Evolutionary conservation across 2,329 filamentous ascomycete species (phyloP), one percentile per base, ranked within the genome.

Genomic region (Neonectria punicea): DNA sequence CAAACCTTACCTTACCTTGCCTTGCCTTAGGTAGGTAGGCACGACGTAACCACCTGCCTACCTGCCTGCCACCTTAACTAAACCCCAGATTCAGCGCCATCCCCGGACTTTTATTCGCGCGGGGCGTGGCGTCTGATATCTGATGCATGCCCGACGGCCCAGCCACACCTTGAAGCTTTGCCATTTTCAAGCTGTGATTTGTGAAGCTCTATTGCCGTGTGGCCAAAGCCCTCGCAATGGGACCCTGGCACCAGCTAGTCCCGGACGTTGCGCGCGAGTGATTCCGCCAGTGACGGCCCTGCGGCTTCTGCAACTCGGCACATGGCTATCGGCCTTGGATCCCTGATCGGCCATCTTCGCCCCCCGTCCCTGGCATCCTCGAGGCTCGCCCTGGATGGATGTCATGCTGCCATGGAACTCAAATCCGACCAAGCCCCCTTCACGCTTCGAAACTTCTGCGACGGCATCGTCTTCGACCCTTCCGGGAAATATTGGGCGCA

Each of bases 261-360:
- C 32, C 49, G 49, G 49, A 51, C 49, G 9, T 20, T 51, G 49
- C n/a, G 39, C 7, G n/a, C n/a, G 39, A 43, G 39, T 43, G 49
- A 34, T 51, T 51, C 49, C 49, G 49, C 49, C 49, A 51, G 49
- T 51, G 49, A 51, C n/a, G 28, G n/a, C n/a, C 30, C 28, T 34
- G 28, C 49, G 30, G 30, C 49, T 22, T 51, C 49, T 51, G 49
- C 49, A 51, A 36, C 49, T 34, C 49, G 49, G 49, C 30, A 51
- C 30, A 51, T 51, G 49, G 39, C 39, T 20, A n/a, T 30, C 32
- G 49, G 47, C 25, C 28, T 51, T 51, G 30, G 13, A 51, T 34
- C 49, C n/a, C 32, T 22, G 49, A 51, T 34, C 28, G 49, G 18
- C 30, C 39, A 43, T 20, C 8, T 20, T 43, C 8, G 39, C 39